Percentiles rank a stretch among this genome's conserved stretches.
Evolutionary conservation across 306 rosid genomes (phyloP).

Genomic region (Astragalus glycyphyllos): DNA sequence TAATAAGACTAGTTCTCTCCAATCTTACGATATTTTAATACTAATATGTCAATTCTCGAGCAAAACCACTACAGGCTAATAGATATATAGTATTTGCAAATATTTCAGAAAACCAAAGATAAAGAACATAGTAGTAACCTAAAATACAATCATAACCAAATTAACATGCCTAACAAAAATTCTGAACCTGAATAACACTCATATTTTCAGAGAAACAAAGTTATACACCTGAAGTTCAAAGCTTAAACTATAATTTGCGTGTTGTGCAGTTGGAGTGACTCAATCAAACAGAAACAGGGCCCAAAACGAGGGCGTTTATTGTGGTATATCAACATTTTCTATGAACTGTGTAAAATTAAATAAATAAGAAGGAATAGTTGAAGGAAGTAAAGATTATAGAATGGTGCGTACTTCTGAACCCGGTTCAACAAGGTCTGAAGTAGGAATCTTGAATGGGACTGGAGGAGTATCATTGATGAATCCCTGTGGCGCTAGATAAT

Average conservation of each 20-base stretch:
- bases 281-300: not conserved
- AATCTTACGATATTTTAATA: too few species aligned
- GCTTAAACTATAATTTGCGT: not conserved
- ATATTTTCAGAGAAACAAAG: not conserved
- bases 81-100: too few species aligned
- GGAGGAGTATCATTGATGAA: conserved; percentile 79
- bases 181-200: not conserved
- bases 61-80: too few species aligned
- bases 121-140: too few species aligned
- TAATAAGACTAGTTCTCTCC: too few species aligned
- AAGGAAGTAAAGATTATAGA: not conserved
- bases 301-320: not conserved
- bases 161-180: too few species aligned
- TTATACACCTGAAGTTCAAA: not conserved
- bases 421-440: conserved; percentile 83
- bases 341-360: not conserved
- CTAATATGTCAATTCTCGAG: too few species aligned
- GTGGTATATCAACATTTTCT: not conserved
- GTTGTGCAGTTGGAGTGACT: not conserved
- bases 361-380: not conserved
- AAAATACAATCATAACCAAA: too few species aligned
- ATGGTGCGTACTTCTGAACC: conserved; percentile 62
- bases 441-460: conserved; percentile 90
- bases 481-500: not conserved
- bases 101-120: too few species aligned